Evolutionary conservation across 129 eudicot genomes (phyloP).

Genomic region (Artemisia annua): DNA sequence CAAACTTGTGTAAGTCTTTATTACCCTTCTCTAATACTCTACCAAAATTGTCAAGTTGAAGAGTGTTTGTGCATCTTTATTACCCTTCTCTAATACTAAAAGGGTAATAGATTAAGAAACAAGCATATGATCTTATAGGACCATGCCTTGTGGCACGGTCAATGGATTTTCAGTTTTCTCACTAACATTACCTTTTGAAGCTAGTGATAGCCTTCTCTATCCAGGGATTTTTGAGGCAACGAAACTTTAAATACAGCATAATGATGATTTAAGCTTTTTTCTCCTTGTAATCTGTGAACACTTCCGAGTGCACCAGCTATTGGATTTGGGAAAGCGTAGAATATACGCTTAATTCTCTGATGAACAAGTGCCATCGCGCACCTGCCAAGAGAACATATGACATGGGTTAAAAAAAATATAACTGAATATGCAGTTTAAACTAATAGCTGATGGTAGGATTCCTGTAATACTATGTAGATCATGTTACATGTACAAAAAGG

Average conservation of each 20-base stretch:
- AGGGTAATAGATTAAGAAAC: not conserved
- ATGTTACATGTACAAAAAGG: not conserved
- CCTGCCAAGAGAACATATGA: conserved; percentile 38
- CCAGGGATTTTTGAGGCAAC: conserved; percentile 46
- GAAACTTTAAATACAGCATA: conserved; percentile 84
- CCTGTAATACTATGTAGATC: not conserved
- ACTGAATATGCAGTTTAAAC: not conserved
- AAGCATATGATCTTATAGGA: not conserved
- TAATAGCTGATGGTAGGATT: conserved; percentile 1
- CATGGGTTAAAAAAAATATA: too few relatives aligned
- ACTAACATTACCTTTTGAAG: not conserved
- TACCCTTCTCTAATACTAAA: not conserved
- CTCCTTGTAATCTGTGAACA: conserved; percentile 93
- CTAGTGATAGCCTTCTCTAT: conserved; percentile 5
- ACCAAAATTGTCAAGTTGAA: not conserved
- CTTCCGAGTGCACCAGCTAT: conserved; percentile 87
- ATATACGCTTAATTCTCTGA: conserved; percentile 84
- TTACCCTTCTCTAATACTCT: too few relatives aligned
- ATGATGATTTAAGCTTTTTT: conserved; percentile 92
- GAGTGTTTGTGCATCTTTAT: not conserved
- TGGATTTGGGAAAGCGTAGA: conserved; percentile 76
- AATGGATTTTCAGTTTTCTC: not conserved
- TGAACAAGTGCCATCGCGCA: conserved; percentile 99
- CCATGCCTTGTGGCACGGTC: not conserved
- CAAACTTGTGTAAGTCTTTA: too few relatives aligned